phyloP scores from a whole-genome alignment of 805 yeast species.

The Cyberlindnera misumaiensis region DNA sequence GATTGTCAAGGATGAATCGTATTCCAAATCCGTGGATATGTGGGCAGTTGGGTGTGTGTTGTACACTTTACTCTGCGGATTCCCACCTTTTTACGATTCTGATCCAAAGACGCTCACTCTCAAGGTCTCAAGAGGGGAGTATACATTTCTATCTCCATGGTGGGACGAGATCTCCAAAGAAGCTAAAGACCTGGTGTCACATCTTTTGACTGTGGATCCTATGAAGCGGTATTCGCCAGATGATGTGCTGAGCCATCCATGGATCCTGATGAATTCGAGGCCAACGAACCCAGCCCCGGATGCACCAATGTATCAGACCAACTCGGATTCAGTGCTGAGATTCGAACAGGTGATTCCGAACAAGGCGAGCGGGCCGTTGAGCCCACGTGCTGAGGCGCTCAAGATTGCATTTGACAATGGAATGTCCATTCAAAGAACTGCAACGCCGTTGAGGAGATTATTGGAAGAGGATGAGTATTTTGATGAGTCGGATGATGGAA shows the following conservation, averaged over 20 bases:
- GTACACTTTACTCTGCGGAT: slow-evolving; percentile 90
- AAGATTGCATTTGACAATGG: slow-evolving; percentile 83
- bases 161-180: slow-evolving; percentile 85
- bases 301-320: slow-evolving; percentile 22
- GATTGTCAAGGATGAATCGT: slow-evolving; percentile 87
- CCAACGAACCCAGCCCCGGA: slow-evolving; percentile 45
- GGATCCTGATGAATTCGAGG: slow-evolving; percentile 45
- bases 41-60: slow-evolving; percentile 98
- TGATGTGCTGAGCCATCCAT: slow-evolving; percentile 76
- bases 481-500: slow-evolving; percentile 21
- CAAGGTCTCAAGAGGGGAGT: slow-evolving; percentile 67
- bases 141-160: slow-evolving; percentile 73
- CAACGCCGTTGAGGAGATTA: slow-evolving; percentile 20
- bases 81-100: slow-evolving; percentile 89
- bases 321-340: slow-evolving; percentile 14
- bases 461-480: slow-evolving; percentile 23
- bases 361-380: slow-evolving; percentile 27
- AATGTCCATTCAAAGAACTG: slow-evolving; percentile 69
- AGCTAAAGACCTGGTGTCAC: slow-evolving; percentile 78
- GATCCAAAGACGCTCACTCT: slow-evolving; percentile 68
- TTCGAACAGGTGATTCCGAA: slow-evolving; percentile 24
- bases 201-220: slow-evolving; percentile 82
- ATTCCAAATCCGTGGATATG: slow-evolving; percentile 94
- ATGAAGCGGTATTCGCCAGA: slow-evolving; percentile 68
- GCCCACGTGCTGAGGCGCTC: slow-evolving; percentile 75